Evolutionary conservation across 176 grass and related monocot genomes (phyloP), one percentile per base, ranked within the genome.

Genomic region (Cenchrus purpureus): DNA sequence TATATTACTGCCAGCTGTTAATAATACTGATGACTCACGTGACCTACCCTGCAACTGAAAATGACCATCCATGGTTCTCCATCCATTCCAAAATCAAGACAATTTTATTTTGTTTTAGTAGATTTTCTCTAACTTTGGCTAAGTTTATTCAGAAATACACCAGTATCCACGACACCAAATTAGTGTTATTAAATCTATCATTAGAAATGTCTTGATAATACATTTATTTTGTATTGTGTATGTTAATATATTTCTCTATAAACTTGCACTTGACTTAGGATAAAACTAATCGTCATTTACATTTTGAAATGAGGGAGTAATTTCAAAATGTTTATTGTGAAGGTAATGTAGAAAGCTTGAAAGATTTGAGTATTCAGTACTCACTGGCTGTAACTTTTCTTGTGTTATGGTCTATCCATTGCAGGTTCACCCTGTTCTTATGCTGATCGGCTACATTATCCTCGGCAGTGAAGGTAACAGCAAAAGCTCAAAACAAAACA

Each of bases 361-460:
- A 61, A 61, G 8, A 25, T 2, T 11, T 17, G 15, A 56, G 15
- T 56, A 28, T 73, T 62, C 14, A 4, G 1, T 34, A 68, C 31
- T 65, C 15, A n/a, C 1, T 37, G 28, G n/a, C 50, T 32, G 61
- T 57, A 58, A 82, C 70, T 45, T 42, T 29, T 29, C 34, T 69
- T 79, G 12, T 77, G 19, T 46, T 66, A n/a, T 85, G 34, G 10
- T 32, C 6, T 65, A 10, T 32, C 7, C 43, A 20, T 69, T 89
- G 55, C 90, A 99, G 97, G 20, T 94, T 79, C 93, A 99, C 76
- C 91, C 97, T 68, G 97, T 99, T 74, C 75, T 99, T 85, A 99
- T 96, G 93, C 82, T 99, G 42, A 99, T 99, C 48, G 97, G 93
- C 4, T 99, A 89, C 83, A 99, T 96, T 79, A 89, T 96, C 37